phyloP scores from a whole-genome alignment of 805 yeast genomes.

The Lipomyces oligophaga region DNA sequence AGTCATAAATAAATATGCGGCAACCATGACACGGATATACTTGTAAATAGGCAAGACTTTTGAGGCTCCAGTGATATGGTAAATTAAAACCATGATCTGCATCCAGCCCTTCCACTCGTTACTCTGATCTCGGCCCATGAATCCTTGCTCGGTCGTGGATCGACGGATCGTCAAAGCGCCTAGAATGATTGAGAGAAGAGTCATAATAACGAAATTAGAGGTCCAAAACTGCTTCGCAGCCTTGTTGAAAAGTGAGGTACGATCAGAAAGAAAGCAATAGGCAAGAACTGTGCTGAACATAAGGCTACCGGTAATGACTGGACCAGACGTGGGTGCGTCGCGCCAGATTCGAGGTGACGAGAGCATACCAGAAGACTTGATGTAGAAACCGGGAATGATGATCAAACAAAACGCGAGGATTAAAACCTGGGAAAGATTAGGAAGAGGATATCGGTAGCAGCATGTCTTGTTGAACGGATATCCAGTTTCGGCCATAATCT shows the following conservation, averaged over 20 bases:
- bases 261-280: constrained; percentile 29
- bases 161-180: constrained; percentile 14
- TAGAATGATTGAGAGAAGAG: constrained; percentile 5
- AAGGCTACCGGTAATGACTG: constrained; percentile 21
- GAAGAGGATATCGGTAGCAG: constrained; percentile 26
- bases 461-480: constrained; percentile 31
- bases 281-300: constrained; percentile 21
- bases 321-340: constrained; percentile 11
- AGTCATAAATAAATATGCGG: constrained; percentile 32
- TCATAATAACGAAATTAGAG: constrained; percentile 22
- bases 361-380: constrained; percentile 11
- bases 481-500: constrained; percentile 13
- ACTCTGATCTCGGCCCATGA: constrained; percentile 32
- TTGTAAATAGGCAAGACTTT: constrained; percentile 31
- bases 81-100: constrained; percentile 31
- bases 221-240: constrained; percentile 25
- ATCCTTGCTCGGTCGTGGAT: constrained; percentile 26
- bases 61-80: constrained; percentile 33
- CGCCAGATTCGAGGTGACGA: constrained; percentile 11
- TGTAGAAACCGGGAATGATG: constrained; percentile 14
- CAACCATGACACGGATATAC: constrained; percentile 31
- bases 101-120: constrained; percentile 34
- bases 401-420: constrained; percentile 9
- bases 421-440: constrained; percentile 13
- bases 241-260: constrained; percentile 29